Base-by-base conservation (phyloP, 2,329 filamentous ascomycete species). In the Dendryphion nanum region DNA sequence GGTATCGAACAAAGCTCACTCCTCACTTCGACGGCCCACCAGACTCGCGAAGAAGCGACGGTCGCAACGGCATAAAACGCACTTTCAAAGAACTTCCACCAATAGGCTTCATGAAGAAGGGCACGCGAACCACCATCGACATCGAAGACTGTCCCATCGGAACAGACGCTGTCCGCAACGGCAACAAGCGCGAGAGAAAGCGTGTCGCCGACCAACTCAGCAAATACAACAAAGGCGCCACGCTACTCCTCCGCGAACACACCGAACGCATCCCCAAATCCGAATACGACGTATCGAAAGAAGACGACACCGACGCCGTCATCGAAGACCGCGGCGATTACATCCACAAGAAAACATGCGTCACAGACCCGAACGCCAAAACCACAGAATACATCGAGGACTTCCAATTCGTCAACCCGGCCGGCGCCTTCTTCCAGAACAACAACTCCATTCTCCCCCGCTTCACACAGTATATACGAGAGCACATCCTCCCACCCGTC, bases 71-170 rank as follows among this genome's bases (percentile, higher is more conserved):
- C 41, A 71, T 73, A 42, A 75, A 75, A 57, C 73, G 75, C 41
- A 70, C 68, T 36, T 85, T 86, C 51, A 68, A 76, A 12, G 73
- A 76, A 39, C 76, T 86, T 3, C 93, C 93, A 0, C 78, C 85
- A 2, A 88, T 97, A 51, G 93, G 93, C 6, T 98, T 95, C 70
- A 93, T 89, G 76, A 75, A 78, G 46, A 97, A 96, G 67, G 87
- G 86, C n/a, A 79, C 79, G 33, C 77, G 83, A 40, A 76, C 76
- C 44, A 90, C 90, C 3, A 73, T 98, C 46, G 93, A 98, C 60
- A 97, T 98, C 47, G 93, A 98, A 64, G 90, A 97, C 62, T 98
- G 93, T 53, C 93, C 93, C 5, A 94, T 98, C 45, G 93, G 87
- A 35, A 98, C 93, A 2, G 82, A 87, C 19, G 86, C 86, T 24